Percentiles rank a stretch among this genome's conserved stretches.
These are phyloP conservation scores for Wallacemonas sp. DNA, from an alignment of 208 protist species.

Conservation along the genomic window DNA sequence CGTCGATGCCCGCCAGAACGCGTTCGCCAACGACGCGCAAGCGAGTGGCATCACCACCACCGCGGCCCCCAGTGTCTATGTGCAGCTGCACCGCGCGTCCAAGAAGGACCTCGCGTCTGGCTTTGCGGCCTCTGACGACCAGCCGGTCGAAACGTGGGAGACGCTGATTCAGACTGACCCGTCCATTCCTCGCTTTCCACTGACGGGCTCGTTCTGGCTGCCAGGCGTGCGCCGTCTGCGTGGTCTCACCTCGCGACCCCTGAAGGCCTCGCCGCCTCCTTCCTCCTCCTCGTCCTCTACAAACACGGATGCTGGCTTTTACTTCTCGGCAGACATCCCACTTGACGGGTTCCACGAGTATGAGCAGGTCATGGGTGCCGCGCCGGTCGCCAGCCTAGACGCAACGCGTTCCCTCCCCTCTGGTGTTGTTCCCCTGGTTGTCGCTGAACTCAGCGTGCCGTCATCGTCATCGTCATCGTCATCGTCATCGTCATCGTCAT, in stretches of 20 bases:
- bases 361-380: not conserved
- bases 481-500: no score
- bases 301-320: not conserved
- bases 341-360: conserved; percentile 12
- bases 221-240: conserved; percentile 1
- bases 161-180: not conserved
- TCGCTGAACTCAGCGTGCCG: conserved; percentile 13
- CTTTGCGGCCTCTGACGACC: not conserved
- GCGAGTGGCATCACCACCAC: not conserved
- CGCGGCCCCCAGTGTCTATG: not conserved
- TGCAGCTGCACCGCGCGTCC: not conserved
- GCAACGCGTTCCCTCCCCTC: not conserved
- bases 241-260: conserved; percentile 2
- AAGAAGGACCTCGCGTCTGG: not conserved
- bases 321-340: conserved; percentile 12
- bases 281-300: no score
- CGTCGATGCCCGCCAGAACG: not conserved
- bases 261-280: no score
- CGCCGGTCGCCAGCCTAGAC: not conserved
- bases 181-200: not conserved
- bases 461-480: no score
- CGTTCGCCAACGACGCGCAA: not conserved
- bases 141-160: not conserved
- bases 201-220: conserved; percentile 16
- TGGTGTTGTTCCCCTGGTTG: conserved; percentile 20